Conservation (phyloP, 1,284 basidiomycete genomes). For the Cystobasidium sp. region DNA sequence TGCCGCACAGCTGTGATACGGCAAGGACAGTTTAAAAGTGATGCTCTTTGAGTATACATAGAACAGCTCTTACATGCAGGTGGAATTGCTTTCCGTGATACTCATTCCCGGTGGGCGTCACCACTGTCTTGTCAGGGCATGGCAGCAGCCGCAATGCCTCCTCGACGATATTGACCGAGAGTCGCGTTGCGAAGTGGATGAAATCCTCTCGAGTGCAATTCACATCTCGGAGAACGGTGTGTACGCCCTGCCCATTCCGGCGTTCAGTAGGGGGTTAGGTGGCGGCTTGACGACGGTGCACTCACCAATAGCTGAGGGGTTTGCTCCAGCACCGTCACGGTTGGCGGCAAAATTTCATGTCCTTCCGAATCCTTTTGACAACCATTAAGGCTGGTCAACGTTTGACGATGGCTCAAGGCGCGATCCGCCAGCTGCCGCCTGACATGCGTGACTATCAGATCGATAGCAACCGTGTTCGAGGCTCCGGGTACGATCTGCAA, state of each 20-base stretch:
- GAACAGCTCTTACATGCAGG: conserved; percentile 64
- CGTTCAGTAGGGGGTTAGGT: background rate
- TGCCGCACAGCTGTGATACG: conserved; percentile 67
- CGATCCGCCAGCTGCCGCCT: conserved; percentile 80
- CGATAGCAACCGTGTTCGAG: conserved; percentile 82
- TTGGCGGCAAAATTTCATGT: conserved; percentile 60
- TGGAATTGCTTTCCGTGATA: conserved; percentile 69
- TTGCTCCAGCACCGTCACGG: conserved; percentile 73
- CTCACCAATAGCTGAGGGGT: conserved; percentile 78
- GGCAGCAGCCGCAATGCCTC: conserved; percentile 80
- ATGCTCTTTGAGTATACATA: no score
- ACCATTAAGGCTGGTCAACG: conserved; percentile 13
- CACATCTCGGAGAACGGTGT: conserved; percentile 60
- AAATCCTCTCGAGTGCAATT: conserved; percentile 79
- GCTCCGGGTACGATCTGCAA: conserved; percentile 84
- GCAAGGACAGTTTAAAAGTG: conserved; percentile 10
- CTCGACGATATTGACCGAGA: conserved; percentile 84
- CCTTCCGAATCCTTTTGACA: conserved; percentile 22
- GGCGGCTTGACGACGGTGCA: conserved; percentile 37
- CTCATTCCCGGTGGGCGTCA: conserved; percentile 69
- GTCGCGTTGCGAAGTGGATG: conserved; percentile 81
- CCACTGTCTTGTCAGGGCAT: conserved; percentile 67
- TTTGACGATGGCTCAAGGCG: conserved; percentile 56
- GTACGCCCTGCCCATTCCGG: conserved; percentile 67
- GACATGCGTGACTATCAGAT: conserved; percentile 89